phyloP scores from a whole-genome alignment of 164 flowering plant species.

The Umbellularia californica region DNA sequence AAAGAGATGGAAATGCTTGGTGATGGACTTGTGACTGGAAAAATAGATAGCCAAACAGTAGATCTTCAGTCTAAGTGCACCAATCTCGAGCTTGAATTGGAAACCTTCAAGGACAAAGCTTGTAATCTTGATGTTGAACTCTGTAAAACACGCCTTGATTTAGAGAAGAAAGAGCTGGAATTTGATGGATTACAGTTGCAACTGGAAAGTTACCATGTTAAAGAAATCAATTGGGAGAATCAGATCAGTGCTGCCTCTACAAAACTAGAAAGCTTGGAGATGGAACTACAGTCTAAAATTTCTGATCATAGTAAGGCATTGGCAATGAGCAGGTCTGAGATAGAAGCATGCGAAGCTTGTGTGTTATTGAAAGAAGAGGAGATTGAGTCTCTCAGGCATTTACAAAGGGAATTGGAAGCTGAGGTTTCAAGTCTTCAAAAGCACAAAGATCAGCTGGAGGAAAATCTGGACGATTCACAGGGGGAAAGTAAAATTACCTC shows the following conservation, averaged over 20 bases:
- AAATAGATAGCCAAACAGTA: constrained; percentile 13
- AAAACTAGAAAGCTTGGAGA: constrained; percentile 27
- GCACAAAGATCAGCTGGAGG: constrained; percentile 43
- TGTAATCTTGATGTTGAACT: constrained; percentile 37
- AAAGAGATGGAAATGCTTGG: constrained; percentile 19
- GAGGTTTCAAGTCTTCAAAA: constrained; percentile 35
- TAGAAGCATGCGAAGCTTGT: constrained; percentile 26
- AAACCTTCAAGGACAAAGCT: constrained; percentile 29
- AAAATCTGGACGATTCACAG: constrained; percentile 26
- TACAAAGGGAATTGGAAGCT: constrained; percentile 30
- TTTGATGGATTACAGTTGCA: constrained; percentile 28
- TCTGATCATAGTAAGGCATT: constrained; percentile 25
- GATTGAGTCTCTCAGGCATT: constrained; percentile 22
- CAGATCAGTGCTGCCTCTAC: constrained; percentile 4
- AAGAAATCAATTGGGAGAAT: constrained; percentile 18
- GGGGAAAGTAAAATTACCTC: constrained; percentile 37
- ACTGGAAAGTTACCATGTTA: constrained; percentile 18
- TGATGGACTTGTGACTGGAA: constrained; percentile 12
- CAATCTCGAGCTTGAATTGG: constrained; percentile 42
- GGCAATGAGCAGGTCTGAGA: constrained; percentile 24
- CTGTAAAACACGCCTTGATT: constrained; percentile 14
- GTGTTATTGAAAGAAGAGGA: constrained; percentile 44
- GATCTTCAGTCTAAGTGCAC: constrained; percentile 31
- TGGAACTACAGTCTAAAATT: constrained; percentile 24
- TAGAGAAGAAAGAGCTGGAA: constrained; percentile 23